Conservation (phyloP, 2,329 filamentous ascomycete genomes). For the Talaromyces islandicus region DNA sequence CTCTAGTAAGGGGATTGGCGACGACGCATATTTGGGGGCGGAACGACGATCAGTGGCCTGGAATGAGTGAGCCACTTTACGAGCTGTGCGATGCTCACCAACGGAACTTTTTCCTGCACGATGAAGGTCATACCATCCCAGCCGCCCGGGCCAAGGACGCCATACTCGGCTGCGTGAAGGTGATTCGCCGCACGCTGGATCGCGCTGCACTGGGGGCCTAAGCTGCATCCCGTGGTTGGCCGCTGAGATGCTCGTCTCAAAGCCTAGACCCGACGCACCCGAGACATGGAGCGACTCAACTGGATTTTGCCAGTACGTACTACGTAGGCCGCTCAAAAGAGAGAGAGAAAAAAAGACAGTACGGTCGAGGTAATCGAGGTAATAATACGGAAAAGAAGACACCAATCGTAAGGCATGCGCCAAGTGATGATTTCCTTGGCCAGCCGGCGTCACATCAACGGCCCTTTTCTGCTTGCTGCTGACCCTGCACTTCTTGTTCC, state of each 20-base stretch:
- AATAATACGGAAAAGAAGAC: neutral
- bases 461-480: neutral
- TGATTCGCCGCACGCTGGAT: neutral
- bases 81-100: neutral
- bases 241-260: neutral
- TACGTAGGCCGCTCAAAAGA: too few relatives aligned
- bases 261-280: too few relatives aligned
- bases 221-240: neutral
- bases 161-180: neutral
- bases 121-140: slow-evolving; percentile 3
- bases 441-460: neutral
- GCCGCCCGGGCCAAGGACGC: neutral
- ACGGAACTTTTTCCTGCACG: neutral
- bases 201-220: neutral
- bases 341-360: neutral
- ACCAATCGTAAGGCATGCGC: neutral
- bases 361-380: neutral
- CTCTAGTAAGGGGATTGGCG: neutral
- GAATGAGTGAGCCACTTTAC: slow-evolving; percentile 1
- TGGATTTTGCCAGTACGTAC: neutral
- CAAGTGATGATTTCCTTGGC: neutral
- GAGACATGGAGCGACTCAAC: neutral
- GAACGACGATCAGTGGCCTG: slow-evolving; percentile 1
- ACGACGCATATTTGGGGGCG: slow-evolving; percentile 5
- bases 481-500: neutral